Conservation (phyloP, 306 rosid species). For the Hippophae tibetana region DNA sequence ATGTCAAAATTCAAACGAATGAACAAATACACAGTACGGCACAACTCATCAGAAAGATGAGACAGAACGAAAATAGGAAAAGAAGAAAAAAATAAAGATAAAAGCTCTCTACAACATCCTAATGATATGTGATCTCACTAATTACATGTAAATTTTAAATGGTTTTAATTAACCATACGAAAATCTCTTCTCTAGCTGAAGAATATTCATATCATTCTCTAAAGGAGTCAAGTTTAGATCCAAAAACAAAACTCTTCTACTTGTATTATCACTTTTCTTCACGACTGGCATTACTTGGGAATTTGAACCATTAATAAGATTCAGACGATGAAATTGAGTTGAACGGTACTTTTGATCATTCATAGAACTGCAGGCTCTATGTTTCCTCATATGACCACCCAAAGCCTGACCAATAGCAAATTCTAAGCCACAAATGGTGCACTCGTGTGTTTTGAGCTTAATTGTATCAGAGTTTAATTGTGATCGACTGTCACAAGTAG, state of each 20-base stretch:
- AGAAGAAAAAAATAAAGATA: no score
- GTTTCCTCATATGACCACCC: conserved; percentile 98
- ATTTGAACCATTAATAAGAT: conserved; percentile 15
- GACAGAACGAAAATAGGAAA: no score
- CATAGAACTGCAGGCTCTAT: conserved; percentile 31
- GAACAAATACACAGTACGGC: no score
- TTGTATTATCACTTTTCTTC: conserved; percentile 20
- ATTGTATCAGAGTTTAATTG: conserved; percentile 26
- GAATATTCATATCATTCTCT: conserved; percentile 71
- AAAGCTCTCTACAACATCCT: no score
- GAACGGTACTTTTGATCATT: conserved; percentile 4
- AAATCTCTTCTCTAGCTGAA: conserved; percentile 42
- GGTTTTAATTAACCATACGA: conserved; percentile 36
- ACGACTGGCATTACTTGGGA: conserved; percentile 14
- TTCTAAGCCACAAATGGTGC: conserved; percentile 77
- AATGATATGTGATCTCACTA: no score
- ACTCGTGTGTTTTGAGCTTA: conserved; percentile 83
- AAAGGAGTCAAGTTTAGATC: conserved; percentile 91
- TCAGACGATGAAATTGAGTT: not conserved
- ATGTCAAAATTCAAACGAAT: no score
- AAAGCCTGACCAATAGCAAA: conserved; percentile 90
- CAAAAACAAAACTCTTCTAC: conserved; percentile 42
- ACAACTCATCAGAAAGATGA: no score
- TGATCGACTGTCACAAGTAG: conserved; percentile 20
- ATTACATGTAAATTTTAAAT: no score